Evolutionary conservation across 2,329 filamentous ascomycete genomes (phyloP), one percentile per base, ranked within the genome.

Genomic region (Fusarium piperis): DNA sequence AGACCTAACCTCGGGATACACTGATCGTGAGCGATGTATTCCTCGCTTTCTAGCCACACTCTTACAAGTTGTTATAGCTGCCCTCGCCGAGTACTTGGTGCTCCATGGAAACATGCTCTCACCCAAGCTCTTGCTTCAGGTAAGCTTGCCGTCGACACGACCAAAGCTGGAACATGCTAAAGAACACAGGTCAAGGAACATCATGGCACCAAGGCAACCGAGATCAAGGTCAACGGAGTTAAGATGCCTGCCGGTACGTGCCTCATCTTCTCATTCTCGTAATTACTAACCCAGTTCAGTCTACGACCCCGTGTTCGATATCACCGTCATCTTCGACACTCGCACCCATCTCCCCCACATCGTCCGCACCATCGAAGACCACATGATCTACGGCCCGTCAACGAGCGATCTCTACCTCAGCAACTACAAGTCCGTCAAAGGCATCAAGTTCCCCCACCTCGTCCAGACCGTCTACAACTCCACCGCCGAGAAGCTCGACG

Each of bases 401-500:
- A 65, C 61, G 0, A 65, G 60, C 7, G 70, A 73, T 2, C 2
- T 73, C 0, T 73, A 73, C 15, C 64, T 73, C 0, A 59, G 60
- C 3, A 7, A 68, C 11, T 73, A 73, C 26, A 71, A 68, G 16
- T 2, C 32, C 0, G 56, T 70, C 1, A 3, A 57, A 3, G 64
- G 64, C 2, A 44, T 70, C 2, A 60, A 52, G 3, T 70, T 73
- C 6, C 70, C 70, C 0, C 64, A 65, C 9, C 30, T 39, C 0
- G n/a, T 73, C 7, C 70, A 73, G 8, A 71, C 64, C 0, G 20
- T 73, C 11, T 71, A 71, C 52, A 70, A 59, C 28, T 38, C 67
- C 1, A 46, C 56, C 7, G 32, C 32, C 6, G 48, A 59, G 13
- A 60, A 62, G 0, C 35, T 73, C 2, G 58, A 44, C 1, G 71